Percentiles rank a stretch among this genome's conserved stretches.
These are phyloP conservation scores for Malus hybrid DNA, from an alignment of 331 rosid species.

Conservation along the genomic window DNA sequence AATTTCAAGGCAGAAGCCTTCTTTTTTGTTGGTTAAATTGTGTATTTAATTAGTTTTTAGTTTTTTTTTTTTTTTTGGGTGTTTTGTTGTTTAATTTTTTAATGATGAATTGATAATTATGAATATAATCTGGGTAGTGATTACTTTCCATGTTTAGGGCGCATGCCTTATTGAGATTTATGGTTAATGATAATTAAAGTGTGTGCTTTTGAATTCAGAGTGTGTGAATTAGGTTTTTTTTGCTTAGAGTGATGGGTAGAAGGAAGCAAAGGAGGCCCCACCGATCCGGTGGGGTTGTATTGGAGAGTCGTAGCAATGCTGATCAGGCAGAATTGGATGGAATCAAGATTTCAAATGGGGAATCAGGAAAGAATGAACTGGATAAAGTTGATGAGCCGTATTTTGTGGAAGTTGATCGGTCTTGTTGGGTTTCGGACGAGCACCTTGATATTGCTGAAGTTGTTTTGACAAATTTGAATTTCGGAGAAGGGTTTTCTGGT, in stretches of 20 bases:
- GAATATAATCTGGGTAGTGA: background rate
- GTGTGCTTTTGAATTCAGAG: background rate
- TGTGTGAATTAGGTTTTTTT: background rate
- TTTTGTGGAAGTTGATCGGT: constrained; percentile 67
- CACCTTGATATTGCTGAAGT: constrained; percentile 84
- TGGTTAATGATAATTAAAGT: background rate
- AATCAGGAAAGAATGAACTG: constrained; percentile 26
- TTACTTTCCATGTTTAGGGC: background rate
- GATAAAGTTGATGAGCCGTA: constrained; percentile 36
- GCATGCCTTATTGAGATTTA: background rate
- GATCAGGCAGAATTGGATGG: constrained; percentile 33
- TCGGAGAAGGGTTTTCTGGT: constrained; percentile 47
- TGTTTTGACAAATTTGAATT: constrained; percentile 46
- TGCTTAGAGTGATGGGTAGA: constrained; percentile 64
- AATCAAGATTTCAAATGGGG: constrained; percentile 20
- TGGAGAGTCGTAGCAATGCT: constrained; percentile 24
- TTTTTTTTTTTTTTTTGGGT: no score
- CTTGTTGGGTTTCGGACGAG: constrained; percentile 44
- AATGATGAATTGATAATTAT: background rate
- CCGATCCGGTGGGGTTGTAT: constrained; percentile 46
- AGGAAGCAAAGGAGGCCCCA: constrained; percentile 64
- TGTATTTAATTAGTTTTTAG: background rate
- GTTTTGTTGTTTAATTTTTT: no score
- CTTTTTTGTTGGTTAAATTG: background rate
- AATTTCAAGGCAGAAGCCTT: background rate